Conservation (phyloP, 2,329 filamentous ascomycete species). For the Fusarium sp. region DNA sequence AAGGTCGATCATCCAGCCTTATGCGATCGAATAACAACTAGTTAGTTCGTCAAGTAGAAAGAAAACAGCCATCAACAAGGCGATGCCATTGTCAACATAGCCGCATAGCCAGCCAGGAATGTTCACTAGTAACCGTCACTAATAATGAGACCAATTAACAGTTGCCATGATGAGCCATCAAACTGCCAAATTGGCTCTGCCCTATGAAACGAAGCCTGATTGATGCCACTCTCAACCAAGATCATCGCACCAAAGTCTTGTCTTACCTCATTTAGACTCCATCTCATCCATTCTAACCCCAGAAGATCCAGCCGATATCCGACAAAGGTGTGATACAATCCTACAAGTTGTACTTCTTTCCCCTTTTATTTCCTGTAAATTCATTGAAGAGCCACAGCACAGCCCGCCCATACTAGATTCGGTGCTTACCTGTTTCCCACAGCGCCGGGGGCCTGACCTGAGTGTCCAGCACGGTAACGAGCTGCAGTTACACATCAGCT, state of each 20-base stretch:
- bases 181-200: slow-evolving; percentile 23
- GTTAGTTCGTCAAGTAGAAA: neutral
- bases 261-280: slow-evolving; percentile 37
- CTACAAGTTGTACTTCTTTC: slow-evolving; percentile 4
- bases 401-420: slow-evolving; percentile 12
- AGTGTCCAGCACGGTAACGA: neutral
- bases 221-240: slow-evolving; percentile 22
- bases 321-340: slow-evolving; percentile 26
- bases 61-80: neutral
- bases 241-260: slow-evolving; percentile 36
- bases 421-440: slow-evolving; percentile 19
- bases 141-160: neutral
- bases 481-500: slow-evolving; percentile 29
- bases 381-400: neutral
- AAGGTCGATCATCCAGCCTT: slow-evolving; percentile 21
- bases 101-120: neutral
- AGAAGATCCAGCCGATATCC: slow-evolving; percentile 25
- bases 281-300: slow-evolving; percentile 11
- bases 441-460: neutral
- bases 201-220: slow-evolving; percentile 28
- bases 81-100: neutral
- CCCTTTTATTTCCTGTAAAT: neutral
- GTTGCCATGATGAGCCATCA: slow-evolving; percentile 5
- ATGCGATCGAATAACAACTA: slow-evolving; percentile 1
- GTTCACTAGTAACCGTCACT: neutral